These are phyloP conservation scores for Diplodia intermedia DNA, from an alignment of 2,329 filamentous ascomycete species.

Conservation along the genomic window DNA sequence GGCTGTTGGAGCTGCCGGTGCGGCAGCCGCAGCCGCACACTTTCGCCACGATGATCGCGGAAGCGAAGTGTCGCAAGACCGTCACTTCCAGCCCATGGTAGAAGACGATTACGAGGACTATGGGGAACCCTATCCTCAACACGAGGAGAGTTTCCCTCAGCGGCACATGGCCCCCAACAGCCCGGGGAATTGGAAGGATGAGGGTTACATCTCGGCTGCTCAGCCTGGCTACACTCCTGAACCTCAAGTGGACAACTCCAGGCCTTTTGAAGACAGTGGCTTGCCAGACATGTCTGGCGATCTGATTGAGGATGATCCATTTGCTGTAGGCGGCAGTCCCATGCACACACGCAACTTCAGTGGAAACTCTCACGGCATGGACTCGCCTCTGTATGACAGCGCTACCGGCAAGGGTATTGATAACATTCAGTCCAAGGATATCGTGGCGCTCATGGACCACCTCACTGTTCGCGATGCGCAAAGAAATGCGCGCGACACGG, in stretches of 20 bases:
- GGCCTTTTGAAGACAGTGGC: constrained; percentile 63
- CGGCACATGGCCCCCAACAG: constrained; percentile 45
- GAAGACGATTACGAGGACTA: constrained; percentile 50
- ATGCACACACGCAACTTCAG: constrained; percentile 73
- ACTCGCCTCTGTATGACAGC: constrained; percentile 87
- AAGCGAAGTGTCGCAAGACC: constrained; percentile 39
- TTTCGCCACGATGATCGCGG: constrained; percentile 39
- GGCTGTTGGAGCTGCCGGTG: constrained; percentile 61
- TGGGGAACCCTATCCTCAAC: constrained; percentile 40
- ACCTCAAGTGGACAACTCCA: constrained; percentile 52
- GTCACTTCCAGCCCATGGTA: constrained; percentile 46
- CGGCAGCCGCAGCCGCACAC: constrained; percentile 57
- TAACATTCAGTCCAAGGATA: constrained; percentile 92
- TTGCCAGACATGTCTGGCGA: constrained; percentile 60
- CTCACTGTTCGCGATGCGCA: constrained; percentile 96
- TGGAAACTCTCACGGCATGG: constrained; percentile 90
- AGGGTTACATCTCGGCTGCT: constrained; percentile 87
- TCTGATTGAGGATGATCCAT: constrained; percentile 65
- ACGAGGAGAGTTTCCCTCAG: constrained; percentile 13
- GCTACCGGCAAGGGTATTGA: constrained; percentile 88
- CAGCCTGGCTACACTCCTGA: constrained; percentile 61
- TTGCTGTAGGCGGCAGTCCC: constrained; percentile 60
- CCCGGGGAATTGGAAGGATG: constrained; percentile 70
- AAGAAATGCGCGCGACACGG: constrained; percentile 92
- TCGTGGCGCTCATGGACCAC: constrained; percentile 97